phyloP scores from a whole-genome alignment of 2,329 filamentous ascomycete species.

The Fusarium zealandicum region DNA sequence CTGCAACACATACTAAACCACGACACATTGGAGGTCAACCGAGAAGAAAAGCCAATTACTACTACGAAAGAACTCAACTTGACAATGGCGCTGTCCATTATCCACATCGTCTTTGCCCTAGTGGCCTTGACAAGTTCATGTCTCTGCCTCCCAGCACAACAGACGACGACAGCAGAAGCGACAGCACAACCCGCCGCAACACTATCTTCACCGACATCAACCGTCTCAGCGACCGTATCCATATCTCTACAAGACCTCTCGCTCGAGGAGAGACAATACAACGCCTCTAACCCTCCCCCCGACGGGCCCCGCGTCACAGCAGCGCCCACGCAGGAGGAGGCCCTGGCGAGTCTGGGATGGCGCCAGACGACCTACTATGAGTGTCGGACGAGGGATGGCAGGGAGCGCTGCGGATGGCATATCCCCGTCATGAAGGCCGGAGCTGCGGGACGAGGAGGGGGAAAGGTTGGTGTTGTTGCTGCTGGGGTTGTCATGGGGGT shows the following conservation, averaged over 20 bases:
- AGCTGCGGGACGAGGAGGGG: constrained; percentile 30
- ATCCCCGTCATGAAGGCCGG: constrained; percentile 44
- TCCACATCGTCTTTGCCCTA: constrained; percentile 8
- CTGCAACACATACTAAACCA: too few species aligned
- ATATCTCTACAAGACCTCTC: not conserved
- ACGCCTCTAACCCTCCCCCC: constrained; percentile 31
- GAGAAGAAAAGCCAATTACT: too few species aligned
- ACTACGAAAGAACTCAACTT: too few species aligned
- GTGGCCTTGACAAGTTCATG: constrained; percentile 11
- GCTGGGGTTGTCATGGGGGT: constrained; percentile 16
- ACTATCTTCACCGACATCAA: not conserved
- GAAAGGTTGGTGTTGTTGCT: constrained; percentile 29
- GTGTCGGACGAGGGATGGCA: constrained; percentile 43
- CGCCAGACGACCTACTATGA: constrained; percentile 47
- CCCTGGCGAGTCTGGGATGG: constrained; percentile 43
- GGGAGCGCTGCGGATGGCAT: constrained; percentile 49
- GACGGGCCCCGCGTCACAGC: constrained; percentile 45
- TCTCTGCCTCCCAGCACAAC: constrained; percentile 26
- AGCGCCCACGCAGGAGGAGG: constrained; percentile 42
- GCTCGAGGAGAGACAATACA: constrained; percentile 18
- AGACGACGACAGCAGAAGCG: too few species aligned
- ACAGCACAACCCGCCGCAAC: constrained; percentile 16
- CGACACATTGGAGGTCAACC: too few species aligned
- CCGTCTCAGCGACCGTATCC: not conserved
- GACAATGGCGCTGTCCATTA: constrained; percentile 15